These are phyloP conservation scores for Penicillium sumatraense DNA, from an alignment of 2,329 filamentous ascomycete genomes.

Conservation along the genomic window DNA sequence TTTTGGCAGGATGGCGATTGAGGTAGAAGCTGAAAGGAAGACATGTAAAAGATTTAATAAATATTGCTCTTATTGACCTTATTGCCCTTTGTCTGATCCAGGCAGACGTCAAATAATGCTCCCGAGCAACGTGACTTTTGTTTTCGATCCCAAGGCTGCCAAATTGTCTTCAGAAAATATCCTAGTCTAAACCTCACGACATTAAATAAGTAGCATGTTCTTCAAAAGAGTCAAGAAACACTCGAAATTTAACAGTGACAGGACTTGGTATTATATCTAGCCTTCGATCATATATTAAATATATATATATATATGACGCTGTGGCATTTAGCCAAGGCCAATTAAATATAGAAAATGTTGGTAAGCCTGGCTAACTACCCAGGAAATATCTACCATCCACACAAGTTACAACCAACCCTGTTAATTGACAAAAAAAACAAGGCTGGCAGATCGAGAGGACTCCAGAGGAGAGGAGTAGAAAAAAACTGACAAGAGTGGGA, in stretches of 20 bases:
- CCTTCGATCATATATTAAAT: no score
- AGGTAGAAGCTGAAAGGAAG: background rate
- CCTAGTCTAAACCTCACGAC: background rate
- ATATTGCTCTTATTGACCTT: background rate
- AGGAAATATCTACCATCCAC: no score
- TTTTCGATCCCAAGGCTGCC: conserved; percentile 1
- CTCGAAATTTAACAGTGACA: no score
- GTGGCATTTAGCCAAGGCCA: no score
- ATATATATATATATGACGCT: no score
- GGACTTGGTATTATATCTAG: no score
- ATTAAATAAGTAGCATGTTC: no score
- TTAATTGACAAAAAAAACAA: conserved; percentile 1
- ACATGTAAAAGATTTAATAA: background rate
- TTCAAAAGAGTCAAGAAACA: no score
- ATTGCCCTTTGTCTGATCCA: background rate
- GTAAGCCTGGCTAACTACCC: no score
- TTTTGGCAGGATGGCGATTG: background rate
- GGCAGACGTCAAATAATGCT: background rate
- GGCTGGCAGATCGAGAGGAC: background rate
- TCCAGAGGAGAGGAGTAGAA: background rate
- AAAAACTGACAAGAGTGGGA: conserved; percentile 27
- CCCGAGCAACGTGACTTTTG: background rate
- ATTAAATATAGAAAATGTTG: no score
- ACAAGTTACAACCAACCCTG: no score
- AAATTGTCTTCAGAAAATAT: background rate